Percentiles rank a stretch among this genome's conserved stretches.
Conservation (phyloP, 2,329 filamentous ascomycete species). For the Moelleriella libera region DNA sequence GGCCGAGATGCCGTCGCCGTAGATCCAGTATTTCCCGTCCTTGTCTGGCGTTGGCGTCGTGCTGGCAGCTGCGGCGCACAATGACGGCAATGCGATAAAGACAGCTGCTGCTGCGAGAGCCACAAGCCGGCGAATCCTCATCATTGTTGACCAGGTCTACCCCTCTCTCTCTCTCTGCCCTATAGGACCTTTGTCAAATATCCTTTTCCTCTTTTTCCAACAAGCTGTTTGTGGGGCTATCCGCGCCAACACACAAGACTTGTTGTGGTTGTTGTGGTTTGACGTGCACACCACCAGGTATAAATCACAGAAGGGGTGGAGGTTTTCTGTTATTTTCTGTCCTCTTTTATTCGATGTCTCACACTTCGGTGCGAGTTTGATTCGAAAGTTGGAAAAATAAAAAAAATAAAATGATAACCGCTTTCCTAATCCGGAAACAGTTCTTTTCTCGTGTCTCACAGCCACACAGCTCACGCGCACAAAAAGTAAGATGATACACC, state of each 20-base stretch:
- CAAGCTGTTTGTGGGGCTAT: too few species aligned
- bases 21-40: constrained; percentile 59
- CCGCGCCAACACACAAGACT: too few species aligned
- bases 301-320: too few species aligned
- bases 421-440: background rate
- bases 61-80: constrained; percentile 5
- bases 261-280: too few species aligned
- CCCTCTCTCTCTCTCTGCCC: too few species aligned
- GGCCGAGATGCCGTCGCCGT: constrained; percentile 50
- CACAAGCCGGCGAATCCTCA: constrained; percentile 6
- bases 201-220: background rate
- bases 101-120: constrained; percentile 4
- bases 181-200: background rate
- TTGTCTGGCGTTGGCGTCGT: constrained; percentile 28
- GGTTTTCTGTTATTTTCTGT: background rate
- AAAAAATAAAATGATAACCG: background rate
- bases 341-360: background rate
- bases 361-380: background rate
- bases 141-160: constrained; percentile 7
- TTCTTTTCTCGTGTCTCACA: background rate
- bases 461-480: background rate
- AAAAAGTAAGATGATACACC: too few species aligned
- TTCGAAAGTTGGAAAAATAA: too few species aligned
- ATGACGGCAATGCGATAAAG: background rate
- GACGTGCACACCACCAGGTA: too few species aligned